These are phyloP conservation scores for Stenogyne calaminthoides DNA, from an alignment of 305 asterid genomes.

Conservation along the genomic window DNA sequence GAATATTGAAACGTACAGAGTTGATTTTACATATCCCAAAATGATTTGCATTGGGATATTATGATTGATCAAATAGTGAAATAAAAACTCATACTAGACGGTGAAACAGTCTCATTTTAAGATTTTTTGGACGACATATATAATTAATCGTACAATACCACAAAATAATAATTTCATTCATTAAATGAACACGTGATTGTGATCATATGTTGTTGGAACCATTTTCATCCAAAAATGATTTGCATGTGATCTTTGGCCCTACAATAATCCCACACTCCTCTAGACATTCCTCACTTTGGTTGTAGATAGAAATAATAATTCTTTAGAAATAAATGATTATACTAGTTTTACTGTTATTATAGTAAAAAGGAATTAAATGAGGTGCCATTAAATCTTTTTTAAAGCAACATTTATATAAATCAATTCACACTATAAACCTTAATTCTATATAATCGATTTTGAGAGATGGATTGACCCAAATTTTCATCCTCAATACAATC, in stretches of 20 bases:
- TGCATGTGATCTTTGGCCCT: constrained; percentile 51
- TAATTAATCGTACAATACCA: neutral
- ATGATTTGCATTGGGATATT: too few relatives aligned
- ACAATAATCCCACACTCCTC: constrained; percentile 1
- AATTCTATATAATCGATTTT: too few relatives aligned
- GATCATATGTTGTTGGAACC: constrained; percentile 39
- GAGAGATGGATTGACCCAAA: too few relatives aligned
- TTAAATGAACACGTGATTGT: constrained; percentile 51
- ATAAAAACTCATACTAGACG: too few relatives aligned
- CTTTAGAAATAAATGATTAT: neutral
- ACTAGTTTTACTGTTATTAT: neutral
- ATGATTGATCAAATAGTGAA: too few relatives aligned
- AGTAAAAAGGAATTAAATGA: neutral
- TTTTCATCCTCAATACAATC: too few relatives aligned
- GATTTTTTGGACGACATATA: neutral
- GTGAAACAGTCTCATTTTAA: too few relatives aligned
- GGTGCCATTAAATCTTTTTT: too few relatives aligned
- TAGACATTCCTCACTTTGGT: constrained; percentile 16
- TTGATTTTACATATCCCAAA: too few relatives aligned
- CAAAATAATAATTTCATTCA: constrained; percentile 24
- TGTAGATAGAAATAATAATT: neutral
- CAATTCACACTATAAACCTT: too few relatives aligned
- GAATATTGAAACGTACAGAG: too few relatives aligned
- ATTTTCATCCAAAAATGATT: constrained; percentile 41
- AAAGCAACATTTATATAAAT: too few relatives aligned